These are phyloP conservation scores for Cryphonectria parasitica DNA, from an alignment of 2,329 filamentous ascomycete species.

Conservation along the genomic window DNA sequence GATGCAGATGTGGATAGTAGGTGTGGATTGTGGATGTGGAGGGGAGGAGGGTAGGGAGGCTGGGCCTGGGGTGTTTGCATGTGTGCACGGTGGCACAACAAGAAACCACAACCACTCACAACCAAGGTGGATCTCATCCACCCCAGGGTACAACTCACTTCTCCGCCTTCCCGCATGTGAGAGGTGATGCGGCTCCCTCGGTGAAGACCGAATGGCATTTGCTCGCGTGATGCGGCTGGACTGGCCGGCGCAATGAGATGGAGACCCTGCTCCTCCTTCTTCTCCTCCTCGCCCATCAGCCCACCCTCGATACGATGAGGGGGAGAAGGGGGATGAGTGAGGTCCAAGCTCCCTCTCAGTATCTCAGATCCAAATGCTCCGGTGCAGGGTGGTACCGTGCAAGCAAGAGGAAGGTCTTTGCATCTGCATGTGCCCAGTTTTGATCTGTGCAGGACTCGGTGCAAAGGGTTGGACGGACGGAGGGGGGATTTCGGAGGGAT, in stretches of 20 bases:
- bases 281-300: neutral
- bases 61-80: neutral
- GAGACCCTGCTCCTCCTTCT: neutral
- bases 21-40: neutral
- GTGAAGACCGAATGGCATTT: conserved; percentile 7
- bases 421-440: neutral
- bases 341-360: neutral
- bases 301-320: neutral
- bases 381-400: neutral
- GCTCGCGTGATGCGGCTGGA: conserved; percentile 4
- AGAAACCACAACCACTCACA: neutral
- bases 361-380: neutral
- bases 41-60: neutral
- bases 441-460: neutral
- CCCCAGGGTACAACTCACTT: conserved; percentile 3
- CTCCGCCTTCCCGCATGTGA: conserved; percentile 1
- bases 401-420: neutral
- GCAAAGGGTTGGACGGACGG: neutral
- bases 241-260: neutral
- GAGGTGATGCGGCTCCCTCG: conserved; percentile 10
- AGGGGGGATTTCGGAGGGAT: neutral
- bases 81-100: neutral
- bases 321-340: conserved; percentile 1
- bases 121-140: neutral
- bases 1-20: neutral